Evolutionary conservation across 176 grass and related monocot species (phyloP), one percentile per base, ranked within the genome.

Genomic region (Canna indica): DNA sequence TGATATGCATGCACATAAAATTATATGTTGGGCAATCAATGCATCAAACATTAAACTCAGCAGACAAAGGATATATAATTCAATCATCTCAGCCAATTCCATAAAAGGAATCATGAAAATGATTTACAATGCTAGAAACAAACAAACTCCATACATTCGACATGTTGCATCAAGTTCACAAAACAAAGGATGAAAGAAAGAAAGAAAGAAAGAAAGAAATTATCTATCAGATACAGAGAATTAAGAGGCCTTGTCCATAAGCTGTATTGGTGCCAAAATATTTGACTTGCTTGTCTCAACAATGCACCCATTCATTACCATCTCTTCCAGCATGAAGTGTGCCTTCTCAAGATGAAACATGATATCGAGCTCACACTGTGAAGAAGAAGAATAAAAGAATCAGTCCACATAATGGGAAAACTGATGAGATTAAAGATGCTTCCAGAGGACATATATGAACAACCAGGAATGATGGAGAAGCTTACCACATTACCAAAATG

Each of bases 311-410:
- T 99, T 99, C 94, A 99, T 93, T 36, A 99, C 89, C 89, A 99
- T 99, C 77, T 99, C 94, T 87, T 99, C 94, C 30, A 99, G 85
- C 89, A 99, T 93, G 75, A 99, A 99, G 56, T 99, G 94, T 22
- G 90, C 94, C 71, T 90, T 99, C 80, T 99, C 94, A 68, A 93
- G 64, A 79, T 99, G 94, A 75, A 99, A 93, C 89, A 99, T 99
- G 42, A 99, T 90, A 48, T 99, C 94, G 18, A 99, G 89, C 80
- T 93, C 89, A 10, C 89, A 93, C 89, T 93, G 66, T 1, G 17
- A 29, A 38, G 60, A 22, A 41, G 29, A 36, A n/a, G 8, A 13
- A 67, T 59, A 53, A 22, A 24, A 36, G n/a, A 79, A 36, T 68
- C 14, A 70, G 36, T 60, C 39, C 18, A 70, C 0, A 54, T 20